A percentile compares a stretch with the other conserved stretches of the same genome.
Conservation (phyloP, 2,329 filamentous ascomycete species). For the Myriangium duriaei region DNA sequence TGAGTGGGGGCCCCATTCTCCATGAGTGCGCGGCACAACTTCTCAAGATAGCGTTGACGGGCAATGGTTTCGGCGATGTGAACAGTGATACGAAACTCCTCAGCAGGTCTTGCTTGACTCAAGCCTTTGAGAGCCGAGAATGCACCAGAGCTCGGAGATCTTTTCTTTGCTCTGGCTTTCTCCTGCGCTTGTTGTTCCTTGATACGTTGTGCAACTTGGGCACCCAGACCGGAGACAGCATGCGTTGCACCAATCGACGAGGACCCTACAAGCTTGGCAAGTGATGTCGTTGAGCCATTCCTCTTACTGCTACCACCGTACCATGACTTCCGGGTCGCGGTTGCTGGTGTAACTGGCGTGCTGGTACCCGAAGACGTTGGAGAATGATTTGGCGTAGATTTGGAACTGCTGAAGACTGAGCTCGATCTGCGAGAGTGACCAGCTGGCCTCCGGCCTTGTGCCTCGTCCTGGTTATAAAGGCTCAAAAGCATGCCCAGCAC, state of each 20-base stretch:
- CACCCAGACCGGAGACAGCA: conserved; percentile 27
- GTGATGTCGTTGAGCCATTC: conserved; percentile 28
- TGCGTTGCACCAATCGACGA: conserved; percentile 32
- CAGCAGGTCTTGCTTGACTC: conserved; percentile 28
- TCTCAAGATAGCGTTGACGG: conserved; percentile 70
- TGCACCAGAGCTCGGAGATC: conserved; percentile 11
- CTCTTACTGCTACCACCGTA: conserved; percentile 21
- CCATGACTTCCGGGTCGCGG: conserved; percentile 22
- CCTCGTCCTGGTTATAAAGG: conserved; percentile 41
- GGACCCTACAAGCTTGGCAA: conserved; percentile 32
- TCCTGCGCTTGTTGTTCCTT: conserved; percentile 26
- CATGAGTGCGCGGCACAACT: conserved; percentile 79
- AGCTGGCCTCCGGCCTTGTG: not conserved
- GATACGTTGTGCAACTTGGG: conserved; percentile 30
- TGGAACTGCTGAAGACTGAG: conserved; percentile 11
- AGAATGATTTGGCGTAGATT: conserved; percentile 26
- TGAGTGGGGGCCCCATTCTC: conserved; percentile 82
- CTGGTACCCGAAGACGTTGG: conserved; percentile 31
- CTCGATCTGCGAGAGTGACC: conserved; percentile 10
- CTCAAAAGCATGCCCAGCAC: conserved; percentile 62
- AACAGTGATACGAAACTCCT: conserved; percentile 46
- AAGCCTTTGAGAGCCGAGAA: conserved; percentile 24
- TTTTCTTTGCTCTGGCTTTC: conserved; percentile 21
- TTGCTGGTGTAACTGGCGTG: conserved; percentile 24
- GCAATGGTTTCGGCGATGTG: conserved; percentile 59